Percentiles rank a stretch among this genome's conserved stretches.
Evolutionary conservation across 2,329 filamentous ascomycete genomes (phyloP).

Genomic region (Fusarium sororula): DNA sequence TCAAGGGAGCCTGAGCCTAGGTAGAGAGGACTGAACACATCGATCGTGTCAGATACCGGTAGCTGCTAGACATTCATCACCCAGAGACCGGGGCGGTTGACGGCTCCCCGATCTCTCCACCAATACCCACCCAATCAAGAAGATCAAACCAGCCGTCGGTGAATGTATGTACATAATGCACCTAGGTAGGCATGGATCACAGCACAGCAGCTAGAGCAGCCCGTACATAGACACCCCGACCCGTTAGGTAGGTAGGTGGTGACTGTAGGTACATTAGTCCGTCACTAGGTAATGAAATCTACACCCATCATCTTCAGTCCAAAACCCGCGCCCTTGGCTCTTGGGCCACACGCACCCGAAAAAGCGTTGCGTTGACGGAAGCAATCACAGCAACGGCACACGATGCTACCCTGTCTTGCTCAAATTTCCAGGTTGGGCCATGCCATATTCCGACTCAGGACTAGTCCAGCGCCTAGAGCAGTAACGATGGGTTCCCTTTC

Average conservation of each 20-base stretch:
- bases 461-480: slow-evolving; percentile 18
- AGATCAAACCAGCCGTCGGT: not conserved
- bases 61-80: not conserved
- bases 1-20: not conserved
- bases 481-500: slow-evolving; percentile 7
- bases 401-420: slow-evolving; percentile 24
- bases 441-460: slow-evolving; percentile 24
- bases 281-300: not conserved
- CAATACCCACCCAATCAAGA: slow-evolving; percentile 6
- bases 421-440: slow-evolving; percentile 26
- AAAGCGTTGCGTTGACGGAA: slow-evolving; percentile 29
- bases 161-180: not conserved
- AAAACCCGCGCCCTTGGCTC: slow-evolving; percentile 14
- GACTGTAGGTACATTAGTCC: not conserved
- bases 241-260: not conserved
- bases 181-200: not conserved
- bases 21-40: not conserved
- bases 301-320: slow-evolving; percentile 6
- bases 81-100: slow-evolving; percentile 11
- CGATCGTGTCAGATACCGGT: not conserved
- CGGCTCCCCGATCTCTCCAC: slow-evolving; percentile 33
- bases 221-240: not conserved
- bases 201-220: not conserved
- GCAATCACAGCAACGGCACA: slow-evolving; percentile 18
- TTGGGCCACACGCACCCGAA: slow-evolving; percentile 7